Conservation (phyloP, 441 rosid genomes). For the Populus hybrid region DNA sequence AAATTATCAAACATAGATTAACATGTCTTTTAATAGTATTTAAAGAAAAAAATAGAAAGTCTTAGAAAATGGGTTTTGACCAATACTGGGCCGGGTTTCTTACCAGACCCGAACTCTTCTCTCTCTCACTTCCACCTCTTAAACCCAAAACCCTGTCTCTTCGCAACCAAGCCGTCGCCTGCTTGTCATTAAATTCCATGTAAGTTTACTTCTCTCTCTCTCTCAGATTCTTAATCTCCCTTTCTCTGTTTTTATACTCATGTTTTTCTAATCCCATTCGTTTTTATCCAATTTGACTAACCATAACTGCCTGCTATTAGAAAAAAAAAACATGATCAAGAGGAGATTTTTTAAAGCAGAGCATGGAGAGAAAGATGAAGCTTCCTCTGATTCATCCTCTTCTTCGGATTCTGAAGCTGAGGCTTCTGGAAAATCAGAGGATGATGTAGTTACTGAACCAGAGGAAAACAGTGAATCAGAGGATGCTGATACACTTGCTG, state of each 20-base stretch:
- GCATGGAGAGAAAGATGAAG: constrained; percentile 61
- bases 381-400: constrained; percentile 62
- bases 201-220: not conserved
- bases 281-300: not conserved
- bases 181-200: not conserved
- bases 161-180: not conserved
- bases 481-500: constrained; percentile 28
- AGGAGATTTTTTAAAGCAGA: constrained; percentile 70
- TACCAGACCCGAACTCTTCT: constrained; percentile 2
- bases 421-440: constrained; percentile 38
- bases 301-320: not conserved
- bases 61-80: not conserved
- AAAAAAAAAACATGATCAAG: constrained; percentile 48
- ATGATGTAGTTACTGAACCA: constrained; percentile 28
- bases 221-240: not conserved
- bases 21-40: not conserved
- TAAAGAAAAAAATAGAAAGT: not conserved
- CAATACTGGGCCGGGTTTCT: not conserved
- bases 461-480: constrained; percentile 27
- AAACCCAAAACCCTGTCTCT: constrained; percentile 15
- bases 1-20: not conserved
- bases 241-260: not conserved
- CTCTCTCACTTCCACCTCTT: not conserved
- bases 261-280: not conserved
- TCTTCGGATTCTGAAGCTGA: constrained; percentile 50